phyloP scores from a whole-genome alignment of 2,329 filamentous ascomycete species.

The Stagonosporopsis cucurbitacearum region DNA sequence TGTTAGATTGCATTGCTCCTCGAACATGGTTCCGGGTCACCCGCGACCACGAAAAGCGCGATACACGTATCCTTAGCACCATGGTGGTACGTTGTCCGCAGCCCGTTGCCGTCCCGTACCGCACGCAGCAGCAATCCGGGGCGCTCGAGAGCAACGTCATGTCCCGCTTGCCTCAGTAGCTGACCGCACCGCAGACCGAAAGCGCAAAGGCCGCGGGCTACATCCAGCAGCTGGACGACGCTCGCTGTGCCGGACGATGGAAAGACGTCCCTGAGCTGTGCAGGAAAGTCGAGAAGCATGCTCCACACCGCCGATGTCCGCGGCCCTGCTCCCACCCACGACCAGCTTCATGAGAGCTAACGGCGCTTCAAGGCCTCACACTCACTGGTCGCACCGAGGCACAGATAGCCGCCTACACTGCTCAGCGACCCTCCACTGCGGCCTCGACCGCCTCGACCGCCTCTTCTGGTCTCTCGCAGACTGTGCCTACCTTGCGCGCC shows the following conservation, averaged over 20 bases:
- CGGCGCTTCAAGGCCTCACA: constrained; percentile 50
- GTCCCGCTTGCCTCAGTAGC: constrained; percentile 25
- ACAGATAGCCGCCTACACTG: constrained; percentile 53
- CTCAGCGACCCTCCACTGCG: constrained; percentile 51
- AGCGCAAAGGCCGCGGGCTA: constrained; percentile 82
- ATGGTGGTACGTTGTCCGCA: constrained; percentile 45
- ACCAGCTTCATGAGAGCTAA: constrained; percentile 23
- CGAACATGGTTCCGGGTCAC: constrained; percentile 40
- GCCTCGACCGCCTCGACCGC: constrained; percentile 49
- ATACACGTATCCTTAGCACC: constrained; percentile 38
- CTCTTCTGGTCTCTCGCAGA: constrained; percentile 40
- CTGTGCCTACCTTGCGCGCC: constrained; percentile 50
- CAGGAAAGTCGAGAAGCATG: constrained; percentile 94
- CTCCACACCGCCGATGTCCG: constrained; percentile 82
- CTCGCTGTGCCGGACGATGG: constrained; percentile 89
- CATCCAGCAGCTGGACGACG: constrained; percentile 80
- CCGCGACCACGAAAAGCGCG: constrained; percentile 31
- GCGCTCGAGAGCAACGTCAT: constrained; percentile 42
- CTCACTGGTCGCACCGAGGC: constrained; percentile 56
- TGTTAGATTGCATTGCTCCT: constrained; percentile 31
- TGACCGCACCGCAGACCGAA: constrained; percentile 53
- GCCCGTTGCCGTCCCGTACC: background rate
- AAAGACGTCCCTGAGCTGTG: constrained; percentile 83
- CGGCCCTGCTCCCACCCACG: constrained; percentile 22
- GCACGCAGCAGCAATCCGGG: constrained; percentile 2